Conservation (phyloP, 495 filamentous ascomycete genomes). For the Talaromyces liani region DNA sequence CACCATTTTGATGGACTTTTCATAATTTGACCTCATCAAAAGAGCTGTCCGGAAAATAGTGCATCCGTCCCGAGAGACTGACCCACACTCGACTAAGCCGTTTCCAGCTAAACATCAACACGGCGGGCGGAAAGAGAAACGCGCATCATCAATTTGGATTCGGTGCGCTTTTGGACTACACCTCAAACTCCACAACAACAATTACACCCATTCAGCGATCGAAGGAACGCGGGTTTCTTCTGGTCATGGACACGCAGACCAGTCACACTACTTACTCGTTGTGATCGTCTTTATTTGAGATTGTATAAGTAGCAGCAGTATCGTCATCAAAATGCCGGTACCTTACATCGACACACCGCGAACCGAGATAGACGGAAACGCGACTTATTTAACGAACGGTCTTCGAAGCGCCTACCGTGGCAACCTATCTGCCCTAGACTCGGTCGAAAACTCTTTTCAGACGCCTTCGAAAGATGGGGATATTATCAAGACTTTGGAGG, state of each 20-base stretch:
- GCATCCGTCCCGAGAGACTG: neutral
- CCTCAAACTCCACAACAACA: neutral
- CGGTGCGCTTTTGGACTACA: neutral
- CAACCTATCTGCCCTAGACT: slow-evolving; percentile 62
- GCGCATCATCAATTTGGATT: slow-evolving; percentile 15
- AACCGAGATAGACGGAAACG: slow-evolving; percentile 67
- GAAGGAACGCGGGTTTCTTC: neutral
- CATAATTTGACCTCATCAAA: slow-evolving; percentile 2
- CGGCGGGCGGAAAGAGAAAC: slow-evolving; percentile 25
- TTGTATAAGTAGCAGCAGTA: neutral
- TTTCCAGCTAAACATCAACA: slow-evolving; percentile 39
- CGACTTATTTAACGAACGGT: slow-evolving; percentile 63
- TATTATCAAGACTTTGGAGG: slow-evolving; percentile 57
- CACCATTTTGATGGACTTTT: neutral
- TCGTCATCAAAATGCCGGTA: neutral
- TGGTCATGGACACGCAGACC: neutral
- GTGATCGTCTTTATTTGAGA: neutral
- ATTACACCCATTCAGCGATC: neutral
- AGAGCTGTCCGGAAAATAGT: slow-evolving; percentile 6
- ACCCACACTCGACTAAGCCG: slow-evolving; percentile 20
- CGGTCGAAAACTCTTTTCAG: slow-evolving; percentile 75
- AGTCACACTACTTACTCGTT: neutral
- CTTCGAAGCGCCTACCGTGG: slow-evolving; percentile 37
- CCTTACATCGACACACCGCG: slow-evolving; percentile 70
- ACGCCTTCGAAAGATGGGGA: slow-evolving; percentile 76